These are phyloP conservation scores for Aspergillus floridensis DNA, from an alignment of 2,329 filamentous ascomycete genomes.

Conservation along the genomic window DNA sequence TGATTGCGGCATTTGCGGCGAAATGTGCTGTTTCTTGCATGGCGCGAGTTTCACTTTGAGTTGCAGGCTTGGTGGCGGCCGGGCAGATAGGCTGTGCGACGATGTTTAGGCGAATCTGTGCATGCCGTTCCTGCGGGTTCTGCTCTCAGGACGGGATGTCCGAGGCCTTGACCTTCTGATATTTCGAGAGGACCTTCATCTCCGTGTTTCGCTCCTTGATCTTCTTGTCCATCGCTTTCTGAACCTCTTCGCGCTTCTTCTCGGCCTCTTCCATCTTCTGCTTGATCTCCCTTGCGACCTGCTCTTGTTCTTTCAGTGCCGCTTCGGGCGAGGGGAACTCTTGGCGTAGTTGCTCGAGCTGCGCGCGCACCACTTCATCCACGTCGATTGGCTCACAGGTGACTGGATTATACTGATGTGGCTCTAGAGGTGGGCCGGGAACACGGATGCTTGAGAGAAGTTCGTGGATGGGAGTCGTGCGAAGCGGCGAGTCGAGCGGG, in stretches of 20 bases:
- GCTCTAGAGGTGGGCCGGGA: conserved; percentile 33
- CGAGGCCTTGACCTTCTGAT: conserved; percentile 38
- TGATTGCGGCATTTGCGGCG: not conserved
- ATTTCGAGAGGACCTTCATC: conserved; percentile 43
- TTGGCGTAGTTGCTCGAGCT: conserved; percentile 37
- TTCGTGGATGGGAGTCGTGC: conserved; percentile 40
- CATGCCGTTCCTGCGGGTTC: not conserved
- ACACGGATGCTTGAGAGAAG: conserved; percentile 40
- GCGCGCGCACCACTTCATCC: conserved; percentile 23
- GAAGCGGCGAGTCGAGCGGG: conserved; percentile 35
- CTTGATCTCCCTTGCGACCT: conserved; percentile 38
- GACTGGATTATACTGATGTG: conserved; percentile 38
- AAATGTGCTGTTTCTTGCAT: not conserved
- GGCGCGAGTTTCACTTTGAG: not conserved
- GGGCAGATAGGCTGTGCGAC: not conserved
- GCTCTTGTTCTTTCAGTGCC: conserved; percentile 38
- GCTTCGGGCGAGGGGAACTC: conserved; percentile 37
- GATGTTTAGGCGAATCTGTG: not conserved
- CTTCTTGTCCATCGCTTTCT: conserved; percentile 44
- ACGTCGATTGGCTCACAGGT: conserved; percentile 37
- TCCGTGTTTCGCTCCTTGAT: conserved; percentile 43
- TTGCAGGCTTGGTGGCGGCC: not conserved
- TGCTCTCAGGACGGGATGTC: conserved; percentile 27
- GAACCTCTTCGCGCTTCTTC: conserved; percentile 39
- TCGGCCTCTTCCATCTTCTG: conserved; percentile 37